Percentiles rank a stretch among this genome's conserved stretches.
Conservation (phyloP, 495 filamentous ascomycete genomes). For the Parathielavia appendiculata region DNA sequence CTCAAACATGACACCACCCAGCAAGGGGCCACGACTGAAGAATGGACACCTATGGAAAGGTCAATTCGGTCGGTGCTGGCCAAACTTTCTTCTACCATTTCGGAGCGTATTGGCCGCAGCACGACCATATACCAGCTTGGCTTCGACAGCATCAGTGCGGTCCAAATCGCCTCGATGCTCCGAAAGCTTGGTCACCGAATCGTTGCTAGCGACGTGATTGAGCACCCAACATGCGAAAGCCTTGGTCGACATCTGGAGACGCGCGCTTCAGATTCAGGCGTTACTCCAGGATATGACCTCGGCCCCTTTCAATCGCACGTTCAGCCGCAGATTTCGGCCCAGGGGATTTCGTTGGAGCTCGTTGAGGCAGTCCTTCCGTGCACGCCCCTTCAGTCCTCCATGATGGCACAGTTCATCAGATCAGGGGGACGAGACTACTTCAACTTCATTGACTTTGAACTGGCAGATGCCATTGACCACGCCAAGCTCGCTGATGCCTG, state of each 20-base stretch:
- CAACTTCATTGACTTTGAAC: constrained; percentile 50
- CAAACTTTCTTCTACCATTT: constrained; percentile 46
- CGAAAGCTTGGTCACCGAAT: constrained; percentile 53
- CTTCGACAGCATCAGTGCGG: constrained; percentile 81
- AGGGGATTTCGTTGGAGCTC: background rate
- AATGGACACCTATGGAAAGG: constrained; percentile 49
- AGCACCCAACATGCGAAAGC: constrained; percentile 47
- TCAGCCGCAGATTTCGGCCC: constrained; percentile 21
- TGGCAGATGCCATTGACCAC: constrained; percentile 25
- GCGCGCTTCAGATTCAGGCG: background rate
- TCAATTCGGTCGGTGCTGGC: constrained; percentile 54
- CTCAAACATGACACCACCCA: too few species aligned
- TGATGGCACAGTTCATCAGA: constrained; percentile 56
- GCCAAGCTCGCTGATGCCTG: constrained; percentile 50
- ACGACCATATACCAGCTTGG: constrained; percentile 78
- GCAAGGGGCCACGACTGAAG: constrained; percentile 1
- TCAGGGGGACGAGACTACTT: constrained; percentile 56
- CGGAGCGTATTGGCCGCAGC: constrained; percentile 50
- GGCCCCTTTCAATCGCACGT: constrained; percentile 32
- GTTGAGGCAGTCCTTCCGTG: constrained; percentile 55
- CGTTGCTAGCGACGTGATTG: constrained; percentile 63
- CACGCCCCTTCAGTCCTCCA: constrained; percentile 58
- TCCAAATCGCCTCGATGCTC: constrained; percentile 64
- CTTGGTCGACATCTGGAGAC: constrained; percentile 24
- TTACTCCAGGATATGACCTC: constrained; percentile 40